Evolutionary conservation across 2,329 filamentous ascomycete genomes (phyloP).

Genomic region (Coniella vitis): DNA sequence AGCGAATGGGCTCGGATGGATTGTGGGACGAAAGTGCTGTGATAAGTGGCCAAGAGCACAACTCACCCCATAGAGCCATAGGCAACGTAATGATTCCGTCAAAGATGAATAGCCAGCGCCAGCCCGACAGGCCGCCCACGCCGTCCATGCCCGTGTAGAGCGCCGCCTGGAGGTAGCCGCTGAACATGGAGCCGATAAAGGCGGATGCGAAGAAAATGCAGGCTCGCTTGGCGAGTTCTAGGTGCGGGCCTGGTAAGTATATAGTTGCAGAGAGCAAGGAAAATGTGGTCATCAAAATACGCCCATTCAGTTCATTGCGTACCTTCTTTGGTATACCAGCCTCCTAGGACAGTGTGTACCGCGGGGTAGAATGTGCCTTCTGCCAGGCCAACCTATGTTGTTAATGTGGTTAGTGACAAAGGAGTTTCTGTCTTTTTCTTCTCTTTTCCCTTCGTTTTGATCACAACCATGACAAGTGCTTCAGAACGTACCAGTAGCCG

Average conservation of each 20-base stretch:
- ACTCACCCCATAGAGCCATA: conserved; percentile 22
- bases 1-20: too few species aligned
- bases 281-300: neutral
- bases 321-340: conserved; percentile 16
- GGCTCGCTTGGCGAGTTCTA: conserved; percentile 15
- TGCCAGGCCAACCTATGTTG: conserved; percentile 14
- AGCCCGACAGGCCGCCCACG: conserved; percentile 19
- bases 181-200: conserved; percentile 14
- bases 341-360: conserved; percentile 15
- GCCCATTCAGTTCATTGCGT: neutral
- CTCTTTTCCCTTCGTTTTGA: neutral
- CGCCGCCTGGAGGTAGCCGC: conserved; percentile 20
- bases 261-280: too few species aligned
- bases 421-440: neutral
- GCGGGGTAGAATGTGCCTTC: conserved; percentile 17
- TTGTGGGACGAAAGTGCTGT: too few species aligned
- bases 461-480: neutral
- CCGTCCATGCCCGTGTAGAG: conserved; percentile 22
- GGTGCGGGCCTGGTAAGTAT: too few species aligned
- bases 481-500: conserved; percentile 10
- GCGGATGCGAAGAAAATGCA: conserved; percentile 16
- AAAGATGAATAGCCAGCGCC: conserved; percentile 24
- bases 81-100: conserved; percentile 27
- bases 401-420: too few species aligned
- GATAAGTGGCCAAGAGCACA: too few species aligned